Evolutionary conservation across 306 rosid species (phyloP), one percentile per base, ranked within the genome.

Genomic region (Notholithocarpus densiflorus): DNA sequence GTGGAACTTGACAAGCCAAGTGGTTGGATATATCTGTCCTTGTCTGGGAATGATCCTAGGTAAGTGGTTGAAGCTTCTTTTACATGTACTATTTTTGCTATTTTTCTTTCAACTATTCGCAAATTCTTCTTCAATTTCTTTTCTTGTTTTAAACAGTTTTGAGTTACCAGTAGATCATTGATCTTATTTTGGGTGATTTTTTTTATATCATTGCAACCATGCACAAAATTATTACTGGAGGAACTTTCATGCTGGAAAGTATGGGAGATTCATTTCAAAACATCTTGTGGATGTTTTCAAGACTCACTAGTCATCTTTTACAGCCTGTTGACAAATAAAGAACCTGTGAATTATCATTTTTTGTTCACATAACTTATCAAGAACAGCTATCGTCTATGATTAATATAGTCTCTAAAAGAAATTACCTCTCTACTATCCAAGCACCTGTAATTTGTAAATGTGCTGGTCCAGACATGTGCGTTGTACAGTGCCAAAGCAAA

Each of bases 41-140:
- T 94, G 80, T 92, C 97, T 52, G 98, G 97, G 73, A 81, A 71
- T 68, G 97, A 94, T 89, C 90, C 98, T 75, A 85, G 94, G 98
- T 94, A 64, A n/a, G n/a, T 43, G 19, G 21, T 57, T 56, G 59
- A 51, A 74, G 24, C 27, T 20, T 18, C 54, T 32, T 27, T 31
- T 13, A 34, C 26, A 17, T 26, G 19, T 40, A n/a, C n/a, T n/a
- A n/a, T n/a, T 32, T 27, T 65, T 2, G 19, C 43, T 27, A 5
- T 32, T 71, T n/a, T 37, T 60, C 53, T 5, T 15, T 31, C 14
- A 40, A 43, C 71, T 21, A 29, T 6, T 32, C 6, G 3, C n/a
- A 71, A 9, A 12, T 43, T 74, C 6, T 6, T 65, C 11, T 6
- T 64, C 73, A 55, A 45, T 43, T 8, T 27, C 27, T 20, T n/a